These are phyloP conservation scores for Fusarium nurragi DNA, from an alignment of 2,329 filamentous ascomycete genomes.

Conservation along the genomic window DNA sequence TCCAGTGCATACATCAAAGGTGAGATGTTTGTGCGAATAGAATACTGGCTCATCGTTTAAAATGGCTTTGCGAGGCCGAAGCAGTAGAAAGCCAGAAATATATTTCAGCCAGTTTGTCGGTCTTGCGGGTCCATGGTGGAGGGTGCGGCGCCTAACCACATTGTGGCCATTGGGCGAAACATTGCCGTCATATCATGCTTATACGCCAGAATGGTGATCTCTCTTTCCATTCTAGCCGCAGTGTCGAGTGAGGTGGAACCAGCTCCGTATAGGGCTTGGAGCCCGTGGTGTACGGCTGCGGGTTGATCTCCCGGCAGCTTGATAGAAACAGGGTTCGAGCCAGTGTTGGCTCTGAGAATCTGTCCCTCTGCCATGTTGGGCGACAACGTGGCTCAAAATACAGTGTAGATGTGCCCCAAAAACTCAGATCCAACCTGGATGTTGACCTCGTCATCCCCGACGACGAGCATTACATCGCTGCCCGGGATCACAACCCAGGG, in stretches of 20 bases:
- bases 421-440: neutral
- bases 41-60: neutral
- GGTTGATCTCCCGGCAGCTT: neutral
- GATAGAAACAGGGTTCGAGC: neutral
- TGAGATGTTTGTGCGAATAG: neutral
- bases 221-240: neutral
- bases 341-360: too few relatives aligned
- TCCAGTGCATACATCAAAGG: neutral
- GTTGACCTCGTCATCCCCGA: neutral
- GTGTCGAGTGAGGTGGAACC: too few relatives aligned
- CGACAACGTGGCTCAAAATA: neutral
- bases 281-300: neutral
- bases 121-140: neutral
- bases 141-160: neutral
- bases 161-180: neutral
- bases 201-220: neutral
- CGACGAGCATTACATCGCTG: neutral
- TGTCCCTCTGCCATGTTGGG: neutral
- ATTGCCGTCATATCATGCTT: neutral
- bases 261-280: neutral
- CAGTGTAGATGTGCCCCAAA: neutral
- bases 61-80: neutral
- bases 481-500: neutral
- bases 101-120: neutral
- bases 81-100: neutral